phyloP scores from a whole-genome alignment of 148 eudicot species.

The Nepenthes mirabilis region DNA sequence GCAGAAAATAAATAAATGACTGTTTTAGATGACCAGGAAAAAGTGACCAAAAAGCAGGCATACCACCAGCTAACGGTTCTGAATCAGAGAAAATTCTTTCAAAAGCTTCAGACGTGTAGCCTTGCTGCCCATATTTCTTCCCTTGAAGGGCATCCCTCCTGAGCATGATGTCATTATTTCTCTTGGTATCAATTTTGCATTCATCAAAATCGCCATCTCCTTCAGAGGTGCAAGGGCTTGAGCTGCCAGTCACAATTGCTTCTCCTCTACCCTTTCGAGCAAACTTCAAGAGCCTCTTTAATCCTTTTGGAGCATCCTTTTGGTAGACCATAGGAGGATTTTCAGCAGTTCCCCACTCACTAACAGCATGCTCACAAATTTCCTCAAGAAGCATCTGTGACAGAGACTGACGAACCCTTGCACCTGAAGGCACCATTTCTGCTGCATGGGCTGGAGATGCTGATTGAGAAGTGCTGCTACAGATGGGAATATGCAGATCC shows the following conservation, averaged over 20 bases:
- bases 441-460: slow-evolving; percentile 23
- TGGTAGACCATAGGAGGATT: slow-evolving; percentile 75
- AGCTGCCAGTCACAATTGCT: slow-evolving; percentile 48
- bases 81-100: slow-evolving; percentile 25
- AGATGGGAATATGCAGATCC: slow-evolving; percentile 26
- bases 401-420: slow-evolving; percentile 75
- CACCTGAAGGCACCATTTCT: slow-evolving; percentile 30
- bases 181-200: slow-evolving; percentile 37
- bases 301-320: slow-evolving; percentile 93
- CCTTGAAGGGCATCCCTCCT: slow-evolving; percentile 58
- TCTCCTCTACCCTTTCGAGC: slow-evolving; percentile 74
- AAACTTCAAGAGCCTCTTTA: slow-evolving; percentile 86
- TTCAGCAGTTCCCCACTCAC: slow-evolving; percentile 95
- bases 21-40: background rate
- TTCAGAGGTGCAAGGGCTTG: slow-evolving; percentile 66
- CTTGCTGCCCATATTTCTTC: slow-evolving; percentile 42
- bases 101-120: slow-evolving; percentile 18
- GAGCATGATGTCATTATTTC: slow-evolving; percentile 44
- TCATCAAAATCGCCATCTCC: slow-evolving; percentile 95
- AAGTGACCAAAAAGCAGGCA: slow-evolving; percentile 2
- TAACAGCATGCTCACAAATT: slow-evolving; percentile 59
- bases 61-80: slow-evolving; percentile 55
- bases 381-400: slow-evolving; percentile 96
- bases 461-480: slow-evolving; percentile 16
- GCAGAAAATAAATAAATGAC: background rate